Evolutionary conservation across 129 eudicot species (phyloP), one percentile per base, ranked within the genome.

Genomic region (Glebionis coronaria): DNA sequence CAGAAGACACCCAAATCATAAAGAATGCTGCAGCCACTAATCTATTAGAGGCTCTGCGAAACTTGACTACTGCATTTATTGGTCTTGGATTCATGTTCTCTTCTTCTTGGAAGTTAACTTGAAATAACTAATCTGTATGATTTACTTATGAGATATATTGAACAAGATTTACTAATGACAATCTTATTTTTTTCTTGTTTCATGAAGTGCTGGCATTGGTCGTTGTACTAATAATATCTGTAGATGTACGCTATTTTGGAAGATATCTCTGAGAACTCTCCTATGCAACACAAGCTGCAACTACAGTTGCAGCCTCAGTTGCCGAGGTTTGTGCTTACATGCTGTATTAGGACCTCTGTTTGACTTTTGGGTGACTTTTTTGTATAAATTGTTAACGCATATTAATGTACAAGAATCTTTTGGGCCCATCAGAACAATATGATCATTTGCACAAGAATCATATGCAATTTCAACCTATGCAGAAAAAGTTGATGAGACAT

Each of bases 191-290:
- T 40, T 44, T 70, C 42, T 60, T 71, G 60, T 42, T 67, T 15
- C 58, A 19, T 59, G 56, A 59, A 93, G 99, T 93, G 88, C 56
- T 93, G 72, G 90, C 99, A 50, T 78, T 93, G 84, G 82, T 74
- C 35, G 95, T 93, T 77, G 99, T 93, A 57, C 99, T 97, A 1
- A 73, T 79, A 70, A 81, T 93, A 56, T 93, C 97, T 0, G 73
- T 72, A 38, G 82, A 79, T 4, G 82, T 77, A 5, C 82, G 79
- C 38, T 63, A 76, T 70, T 76, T 81, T 57, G 82, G 85, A 52
- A 79, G 85, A 31, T 81, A 76, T 68, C 76, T 81, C 60, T 76
- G 78, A 60, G 82, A 78, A 71, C 82, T 78, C 29, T 78, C 82
- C 0, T 78, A 78, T 40, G 82, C 73, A 53, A 81, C 85, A 67